Conservation (phyloP, 2,329 filamentous ascomycete genomes). For the Exserohilum rostratum region DNA sequence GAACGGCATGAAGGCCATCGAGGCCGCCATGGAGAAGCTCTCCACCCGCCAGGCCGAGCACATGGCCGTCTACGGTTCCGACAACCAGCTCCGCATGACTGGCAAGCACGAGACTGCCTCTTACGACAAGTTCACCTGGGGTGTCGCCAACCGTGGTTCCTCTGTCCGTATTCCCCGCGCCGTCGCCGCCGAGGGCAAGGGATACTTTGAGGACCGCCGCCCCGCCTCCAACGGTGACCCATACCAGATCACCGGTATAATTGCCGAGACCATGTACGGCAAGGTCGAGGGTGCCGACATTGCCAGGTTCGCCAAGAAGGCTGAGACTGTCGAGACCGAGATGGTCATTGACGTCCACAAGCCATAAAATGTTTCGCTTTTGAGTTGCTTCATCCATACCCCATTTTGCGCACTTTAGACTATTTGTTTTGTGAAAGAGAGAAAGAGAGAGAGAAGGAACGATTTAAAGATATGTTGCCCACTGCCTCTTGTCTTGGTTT, state of each 20-base stretch:
- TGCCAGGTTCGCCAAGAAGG: slow-evolving; percentile 47
- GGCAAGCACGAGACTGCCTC: slow-evolving; percentile 91
- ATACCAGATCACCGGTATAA: slow-evolving; percentile 82
- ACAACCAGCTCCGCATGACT: slow-evolving; percentile 92
- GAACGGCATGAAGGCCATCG: slow-evolving; percentile 94
- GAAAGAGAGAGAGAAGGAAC: no score
- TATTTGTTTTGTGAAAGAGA: neutral
- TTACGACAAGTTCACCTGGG: slow-evolving; percentile 92
- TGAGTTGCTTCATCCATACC: slow-evolving; percentile 16
- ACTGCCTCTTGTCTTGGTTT: neutral
- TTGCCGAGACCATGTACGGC: slow-evolving; percentile 71
- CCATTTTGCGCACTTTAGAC: slow-evolving; percentile 11
- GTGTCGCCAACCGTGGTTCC: slow-evolving; percentile 93
- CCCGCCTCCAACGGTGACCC: slow-evolving; percentile 84
- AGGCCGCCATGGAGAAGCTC: slow-evolving; percentile 69
- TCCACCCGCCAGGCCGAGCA: slow-evolving; percentile 58
- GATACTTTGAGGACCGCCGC: slow-evolving; percentile 80
- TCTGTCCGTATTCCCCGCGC: slow-evolving; percentile 92
- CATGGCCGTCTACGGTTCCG: slow-evolving; percentile 93
- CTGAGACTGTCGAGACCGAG: slow-evolving; percentile 44
- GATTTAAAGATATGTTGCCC: no score
- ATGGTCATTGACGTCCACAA: slow-evolving; percentile 37
- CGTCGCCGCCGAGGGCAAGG: slow-evolving; percentile 83
- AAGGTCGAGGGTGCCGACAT: slow-evolving; percentile 58
- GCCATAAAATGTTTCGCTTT: slow-evolving; percentile 23